Percentiles rank a stretch among this genome's conserved stretches.
phyloP scores from a whole-genome alignment of 2,329 filamentous ascomycete genomes.

The Diaporthe sp. region DNA sequence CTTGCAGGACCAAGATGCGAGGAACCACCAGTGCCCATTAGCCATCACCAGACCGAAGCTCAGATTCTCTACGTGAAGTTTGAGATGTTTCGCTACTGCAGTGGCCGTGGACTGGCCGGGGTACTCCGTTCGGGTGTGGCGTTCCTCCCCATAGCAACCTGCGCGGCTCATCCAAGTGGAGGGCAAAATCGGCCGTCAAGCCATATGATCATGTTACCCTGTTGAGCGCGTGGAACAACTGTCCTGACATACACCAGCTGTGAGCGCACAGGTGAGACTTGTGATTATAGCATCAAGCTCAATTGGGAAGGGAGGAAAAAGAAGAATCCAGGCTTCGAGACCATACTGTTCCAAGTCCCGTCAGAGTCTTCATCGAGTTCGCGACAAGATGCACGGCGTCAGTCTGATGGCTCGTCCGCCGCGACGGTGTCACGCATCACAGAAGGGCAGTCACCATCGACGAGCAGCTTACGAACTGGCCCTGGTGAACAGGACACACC shows the following conservation, averaged over 20 bases:
- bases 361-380: slow-evolving; percentile 44
- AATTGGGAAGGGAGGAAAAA: slow-evolving; percentile 84
- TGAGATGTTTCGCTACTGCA: not conserved
- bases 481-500: not conserved
- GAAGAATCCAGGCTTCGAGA: slow-evolving; percentile 63
- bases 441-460: slow-evolving; percentile 28
- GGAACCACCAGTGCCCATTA: not conserved
- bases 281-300: slow-evolving; percentile 85
- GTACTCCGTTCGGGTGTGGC: not conserved
- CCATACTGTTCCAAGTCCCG: slow-evolving; percentile 45
- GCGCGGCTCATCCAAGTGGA: slow-evolving; percentile 31
- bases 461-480: slow-evolving; percentile 10
- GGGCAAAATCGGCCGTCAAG: not conserved
- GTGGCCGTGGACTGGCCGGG: not conserved
- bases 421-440: slow-evolving; percentile 31
- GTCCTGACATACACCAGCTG: slow-evolving; percentile 60
- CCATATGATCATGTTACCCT: not conserved
- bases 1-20: not conserved
- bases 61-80: not conserved
- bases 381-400: slow-evolving; percentile 15
- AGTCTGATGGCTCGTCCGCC: slow-evolving; percentile 48
- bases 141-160: not conserved
- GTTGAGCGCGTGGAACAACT: not conserved
- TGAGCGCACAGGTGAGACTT: slow-evolving; percentile 77
- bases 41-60: not conserved